A percentile compares a stretch with the other conserved stretches of the same genome.
Evolutionary conservation across 2,329 filamentous ascomycete species (phyloP).

Genomic region (Huntiella moniliformis): DNA sequence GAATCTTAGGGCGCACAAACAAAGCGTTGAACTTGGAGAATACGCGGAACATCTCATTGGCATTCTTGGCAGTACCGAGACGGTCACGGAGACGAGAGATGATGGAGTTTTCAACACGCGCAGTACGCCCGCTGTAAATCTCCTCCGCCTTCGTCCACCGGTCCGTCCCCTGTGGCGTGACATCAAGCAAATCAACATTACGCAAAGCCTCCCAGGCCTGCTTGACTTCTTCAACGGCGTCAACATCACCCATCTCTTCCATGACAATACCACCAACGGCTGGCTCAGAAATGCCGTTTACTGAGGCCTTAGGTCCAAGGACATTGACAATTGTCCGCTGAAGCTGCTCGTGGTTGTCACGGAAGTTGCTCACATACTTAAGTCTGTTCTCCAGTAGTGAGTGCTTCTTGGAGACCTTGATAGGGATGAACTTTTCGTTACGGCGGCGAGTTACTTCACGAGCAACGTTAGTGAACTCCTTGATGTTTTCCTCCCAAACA

Average conservation of each 20-base stretch:
- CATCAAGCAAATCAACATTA: slow-evolving; percentile 88
- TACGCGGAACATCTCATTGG: slow-evolving; percentile 98
- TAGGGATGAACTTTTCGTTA: slow-evolving; percentile 96
- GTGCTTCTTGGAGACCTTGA: slow-evolving; percentile 83
- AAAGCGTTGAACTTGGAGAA: slow-evolving; percentile 99
- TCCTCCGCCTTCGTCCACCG: slow-evolving; percentile 89
- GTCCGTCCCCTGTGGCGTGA: slow-evolving; percentile 73
- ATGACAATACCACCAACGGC: slow-evolving; percentile 48
- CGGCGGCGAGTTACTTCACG: slow-evolving; percentile 83
- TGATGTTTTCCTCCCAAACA: slow-evolving; percentile 88
- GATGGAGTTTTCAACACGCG: slow-evolving; percentile 95
- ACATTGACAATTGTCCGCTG: slow-evolving; percentile 93
- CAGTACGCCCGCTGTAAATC: slow-evolving; percentile 91
- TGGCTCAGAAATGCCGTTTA: slow-evolving; percentile 23
- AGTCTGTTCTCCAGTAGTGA: slow-evolving; percentile 75
- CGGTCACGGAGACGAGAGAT: slow-evolving; percentile 86
- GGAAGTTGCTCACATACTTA: slow-evolving; percentile 85
- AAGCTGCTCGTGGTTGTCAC: slow-evolving; percentile 92
- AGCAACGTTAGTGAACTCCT: slow-evolving; percentile 94
- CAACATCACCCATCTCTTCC: slow-evolving; percentile 91
- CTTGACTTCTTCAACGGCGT: slow-evolving; percentile 88
- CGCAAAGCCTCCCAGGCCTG: slow-evolving; percentile 88
- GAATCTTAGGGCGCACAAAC: slow-evolving; percentile 96
- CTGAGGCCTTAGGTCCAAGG: slow-evolving; percentile 52
- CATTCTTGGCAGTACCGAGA: slow-evolving; percentile 85